Base-by-base conservation (phyloP, 495 filamentous ascomycete genomes). In the Penicillium malachiteum region DNA sequence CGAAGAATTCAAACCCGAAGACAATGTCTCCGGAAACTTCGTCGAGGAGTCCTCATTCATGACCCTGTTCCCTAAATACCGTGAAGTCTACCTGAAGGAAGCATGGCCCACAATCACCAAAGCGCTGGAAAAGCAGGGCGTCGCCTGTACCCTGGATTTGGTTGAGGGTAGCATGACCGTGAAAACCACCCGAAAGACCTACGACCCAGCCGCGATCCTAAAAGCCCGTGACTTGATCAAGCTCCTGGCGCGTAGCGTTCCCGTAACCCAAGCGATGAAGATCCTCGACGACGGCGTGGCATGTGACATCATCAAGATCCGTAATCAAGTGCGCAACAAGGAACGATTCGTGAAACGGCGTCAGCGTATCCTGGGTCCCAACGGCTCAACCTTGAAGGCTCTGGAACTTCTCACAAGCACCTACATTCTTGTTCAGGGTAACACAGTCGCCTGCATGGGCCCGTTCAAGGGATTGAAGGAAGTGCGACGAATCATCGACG, bases 381-480 rank as follows among this genome's bases (percentile, higher is more conserved):
- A 86, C 60, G 90, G 90, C 32, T 87, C 83, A 26, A 96, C 92
- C 7, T 75, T 97, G 43, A 99, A 97, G 68, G 95, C 94, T 7
- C 77, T 99, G 42, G 92, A 99, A 72, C 81, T 99, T n/a, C 83
- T 99, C 39, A 97, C 94, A 10, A 79, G 85, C 62, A 92, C 87
- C 55, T 99, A 97, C 70, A 90, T 99, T 57, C 81, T 97, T 43
- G 94, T 99, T 1, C 94, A 99, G 74, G 94, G 94, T 61, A 97
- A 97, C 75, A 97, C 94, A 0, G 94, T 99, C 30, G 81, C 84
- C 18, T 88, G 84, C 5, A 97, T 98, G 88, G 95, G 95, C 0
- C 82, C 82, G 0, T 96, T 85, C 75, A 95, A 96, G 71, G 91
- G 92, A 12, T 71, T 99, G 41, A 97, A 97, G 71, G 92, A 97